These are phyloP conservation scores for Sphagnurus paluster DNA, from an alignment of 1,284 basidiomycete species.

Conservation along the genomic window DNA sequence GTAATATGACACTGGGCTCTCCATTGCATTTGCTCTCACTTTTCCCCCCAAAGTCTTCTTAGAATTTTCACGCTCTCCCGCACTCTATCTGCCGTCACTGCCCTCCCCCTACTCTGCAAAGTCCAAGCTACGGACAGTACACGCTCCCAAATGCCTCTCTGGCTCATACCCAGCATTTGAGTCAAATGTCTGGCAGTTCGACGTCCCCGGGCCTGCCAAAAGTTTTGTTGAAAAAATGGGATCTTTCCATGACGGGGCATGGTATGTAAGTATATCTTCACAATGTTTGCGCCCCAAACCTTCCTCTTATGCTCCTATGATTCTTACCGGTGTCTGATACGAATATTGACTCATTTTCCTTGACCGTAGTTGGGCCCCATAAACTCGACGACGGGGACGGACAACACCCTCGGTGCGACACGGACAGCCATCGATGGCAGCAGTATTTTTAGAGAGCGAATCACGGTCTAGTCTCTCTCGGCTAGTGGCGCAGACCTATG, in stretches of 20 bases:
- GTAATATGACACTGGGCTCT: too few species aligned
- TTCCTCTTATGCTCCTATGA: too few species aligned
- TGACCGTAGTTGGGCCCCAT: slow-evolving; percentile 8
- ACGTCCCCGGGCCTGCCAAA: slow-evolving; percentile 6
- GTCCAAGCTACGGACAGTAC: too few species aligned
- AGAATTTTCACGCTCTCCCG: too few species aligned
- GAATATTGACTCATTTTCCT: too few species aligned
- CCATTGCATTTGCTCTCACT: too few species aligned
- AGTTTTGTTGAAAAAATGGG: slow-evolving; percentile 13
- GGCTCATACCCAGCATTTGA: slow-evolving; percentile 12
- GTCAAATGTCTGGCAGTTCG: slow-evolving; percentile 9
- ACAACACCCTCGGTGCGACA: slow-evolving; percentile 10
- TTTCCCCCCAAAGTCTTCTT: too few species aligned
- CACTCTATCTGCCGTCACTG: too few species aligned
- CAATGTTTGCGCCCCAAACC: not conserved
- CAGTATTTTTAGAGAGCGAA: slow-evolving; percentile 6
- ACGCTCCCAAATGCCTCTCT: slow-evolving; percentile 10
- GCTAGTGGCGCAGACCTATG: slow-evolving; percentile 4
- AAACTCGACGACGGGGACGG: slow-evolving; percentile 4
- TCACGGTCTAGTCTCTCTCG: slow-evolving; percentile 1
- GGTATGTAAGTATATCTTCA: slow-evolving; percentile 18
- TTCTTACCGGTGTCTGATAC: too few species aligned
- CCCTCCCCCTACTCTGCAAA: too few species aligned
- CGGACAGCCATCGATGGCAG: slow-evolving; percentile 6
- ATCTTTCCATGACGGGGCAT: slow-evolving; percentile 13